These are phyloP conservation scores for Austroboletus olivaceoglutinosus DNA, from an alignment of 1,284 basidiomycete genomes.

Conservation along the genomic window DNA sequence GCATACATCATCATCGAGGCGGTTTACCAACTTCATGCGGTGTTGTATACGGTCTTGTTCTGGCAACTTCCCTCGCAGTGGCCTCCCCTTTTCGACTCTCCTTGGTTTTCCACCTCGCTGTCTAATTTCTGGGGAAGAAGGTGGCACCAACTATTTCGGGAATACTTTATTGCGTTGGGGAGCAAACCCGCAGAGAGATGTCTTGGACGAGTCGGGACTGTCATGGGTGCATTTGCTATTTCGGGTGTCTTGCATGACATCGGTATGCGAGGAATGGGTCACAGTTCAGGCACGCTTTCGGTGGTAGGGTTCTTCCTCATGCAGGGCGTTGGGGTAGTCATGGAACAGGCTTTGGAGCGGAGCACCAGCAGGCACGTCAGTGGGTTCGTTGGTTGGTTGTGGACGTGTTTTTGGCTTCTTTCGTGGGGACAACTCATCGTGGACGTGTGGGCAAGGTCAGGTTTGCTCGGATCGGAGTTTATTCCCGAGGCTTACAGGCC, in stretches of 20 bases:
- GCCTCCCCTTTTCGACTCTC: slow-evolving; percentile 43
- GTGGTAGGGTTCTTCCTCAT: slow-evolving; percentile 56
- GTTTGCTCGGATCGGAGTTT: slow-evolving; percentile 26
- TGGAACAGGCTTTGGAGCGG: slow-evolving; percentile 47
- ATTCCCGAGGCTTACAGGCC: slow-evolving; percentile 23
- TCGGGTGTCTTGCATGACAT: slow-evolving; percentile 58
- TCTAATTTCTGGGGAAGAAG: slow-evolving; percentile 42
- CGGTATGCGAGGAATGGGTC: slow-evolving; percentile 58
- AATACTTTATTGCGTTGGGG: slow-evolving; percentile 37
- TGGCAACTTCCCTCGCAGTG: slow-evolving; percentile 37
- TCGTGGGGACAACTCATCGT: slow-evolving; percentile 46
- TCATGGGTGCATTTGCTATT: slow-evolving; percentile 55
- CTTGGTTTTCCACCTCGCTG: slow-evolving; percentile 42
- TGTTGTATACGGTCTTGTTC: slow-evolving; percentile 42
- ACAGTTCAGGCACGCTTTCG: slow-evolving; percentile 44
- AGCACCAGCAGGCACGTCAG: slow-evolving; percentile 43
- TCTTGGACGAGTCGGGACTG: slow-evolving; percentile 44
- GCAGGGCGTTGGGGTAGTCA: slow-evolving; percentile 48
- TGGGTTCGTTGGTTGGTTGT: slow-evolving; percentile 48
- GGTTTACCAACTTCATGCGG: slow-evolving; percentile 42
- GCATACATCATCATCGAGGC: slow-evolving; percentile 45
- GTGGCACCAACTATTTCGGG: slow-evolving; percentile 48
- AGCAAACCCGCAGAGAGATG: slow-evolving; percentile 29
- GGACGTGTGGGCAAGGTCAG: slow-evolving; percentile 51
- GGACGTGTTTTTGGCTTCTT: slow-evolving; percentile 47